Evolutionary conservation across 768 basidiomycete species (phyloP).

Genomic region (Galerina marginata): DNA sequence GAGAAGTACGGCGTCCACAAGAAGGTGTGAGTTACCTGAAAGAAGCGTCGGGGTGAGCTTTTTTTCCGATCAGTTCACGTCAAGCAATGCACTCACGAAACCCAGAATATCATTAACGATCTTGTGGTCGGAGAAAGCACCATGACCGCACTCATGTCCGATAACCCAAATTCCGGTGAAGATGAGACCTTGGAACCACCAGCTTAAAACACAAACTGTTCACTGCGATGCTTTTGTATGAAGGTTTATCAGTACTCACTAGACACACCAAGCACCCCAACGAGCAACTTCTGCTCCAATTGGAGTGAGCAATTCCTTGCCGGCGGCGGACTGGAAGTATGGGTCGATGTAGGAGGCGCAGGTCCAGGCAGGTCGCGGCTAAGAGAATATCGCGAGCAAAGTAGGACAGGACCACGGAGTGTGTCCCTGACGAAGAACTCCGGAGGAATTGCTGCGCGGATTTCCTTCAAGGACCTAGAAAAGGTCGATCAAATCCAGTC

Average conservation of each 20-base stretch:
- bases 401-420: conserved; percentile 42
- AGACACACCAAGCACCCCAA: conserved; percentile 51
- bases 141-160: conserved; percentile 67
- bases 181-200: conserved; percentile 68
- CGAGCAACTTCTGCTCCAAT: conserved; percentile 42
- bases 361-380: conserved; percentile 47
- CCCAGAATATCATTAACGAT: conserved; percentile 55
- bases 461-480: conserved; percentile 53
- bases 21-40: conserved; percentile 49
- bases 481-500: background rate
- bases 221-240: background rate
- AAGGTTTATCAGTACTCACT: conserved; percentile 40
- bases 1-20: conserved; percentile 60
- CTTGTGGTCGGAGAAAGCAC: conserved; percentile 56
- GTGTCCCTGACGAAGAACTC: conserved; percentile 51
- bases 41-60: background rate
- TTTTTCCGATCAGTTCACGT: conserved; percentile 9
- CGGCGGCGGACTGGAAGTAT: conserved; percentile 34
- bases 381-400: conserved; percentile 51
- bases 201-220: conserved; percentile 34
- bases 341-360: conserved; percentile 51
- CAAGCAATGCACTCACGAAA: conserved; percentile 42
- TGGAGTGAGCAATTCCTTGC: conserved; percentile 33
- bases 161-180: conserved; percentile 66
- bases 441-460: conserved; percentile 53